Base-by-base conservation (phyloP, 1,284 basidiomycete genomes). In the Cryptococcus sp. region DNA sequence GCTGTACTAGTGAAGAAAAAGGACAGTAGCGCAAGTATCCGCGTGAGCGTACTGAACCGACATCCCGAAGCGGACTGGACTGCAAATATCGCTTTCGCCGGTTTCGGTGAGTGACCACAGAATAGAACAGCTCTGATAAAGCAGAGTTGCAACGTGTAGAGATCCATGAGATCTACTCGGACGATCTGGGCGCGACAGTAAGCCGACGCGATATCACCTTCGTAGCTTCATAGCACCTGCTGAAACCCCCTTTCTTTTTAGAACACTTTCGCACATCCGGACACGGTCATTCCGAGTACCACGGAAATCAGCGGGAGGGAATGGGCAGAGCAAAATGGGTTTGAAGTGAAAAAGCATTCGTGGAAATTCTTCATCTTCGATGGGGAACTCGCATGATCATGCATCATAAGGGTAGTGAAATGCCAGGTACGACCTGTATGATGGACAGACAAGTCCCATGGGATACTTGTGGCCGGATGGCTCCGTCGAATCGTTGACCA, bases 281-380 rank as follows among this genome's bases (percentile, higher is more conserved):
- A 70, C 16, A 58, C 48, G 6, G 63, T 76, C 38, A 49, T 61
- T 3, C 75, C 73, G 1, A 59, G 38, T 4, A 55, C 64, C 5
- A 59, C 60, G 3, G 54, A 61, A 30, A 30, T 62, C 10, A 27
- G 48, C 30, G 65, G 50, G 3, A 54, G 52, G 20, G 70, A 68
- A 23, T 71, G 69, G 72, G 19, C 38, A 6, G 57, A 54, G 13
- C 45, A 41, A 13, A 39, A 63, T 20, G 57, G 60, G 10, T 59
- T 59, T 27, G 59, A 52, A 8, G 66, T 75, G 6, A 48, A 57
- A 52, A 71, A 72, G 60, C 73, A 77, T 53, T 77, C 75, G 27
- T 77, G 75, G 75, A 41, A 60, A 41, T 72, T 77, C 63, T 62
- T 73, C 50, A 65, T 72, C 23, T 61, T 72, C 38, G 61, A 69